A percentile compares a stretch with the other conserved stretches of the same genome.
Evolutionary conservation across 768 basidiomycete genomes (phyloP).

Genomic region (Pleurotus pulmonarius): DNA sequence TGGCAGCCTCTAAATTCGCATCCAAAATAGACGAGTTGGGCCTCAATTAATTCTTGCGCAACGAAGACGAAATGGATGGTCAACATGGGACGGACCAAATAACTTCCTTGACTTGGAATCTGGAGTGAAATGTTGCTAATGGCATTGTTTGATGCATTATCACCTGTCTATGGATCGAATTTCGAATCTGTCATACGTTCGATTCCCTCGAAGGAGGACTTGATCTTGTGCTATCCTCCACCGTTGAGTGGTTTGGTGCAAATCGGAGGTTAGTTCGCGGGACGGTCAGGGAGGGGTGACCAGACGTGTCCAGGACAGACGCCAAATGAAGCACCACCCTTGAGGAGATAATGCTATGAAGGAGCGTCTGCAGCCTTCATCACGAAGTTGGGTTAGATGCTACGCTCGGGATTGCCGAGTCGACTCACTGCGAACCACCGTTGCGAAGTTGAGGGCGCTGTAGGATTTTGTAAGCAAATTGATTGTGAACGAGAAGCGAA

Average conservation of each 20-base stretch:
- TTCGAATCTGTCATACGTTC: too few species aligned
- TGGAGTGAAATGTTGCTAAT: too few species aligned
- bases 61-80: conserved; percentile 48
- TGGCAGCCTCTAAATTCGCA: conserved; percentile 26
- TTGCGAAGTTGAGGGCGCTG: background rate
- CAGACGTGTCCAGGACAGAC: background rate
- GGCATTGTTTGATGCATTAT: too few species aligned
- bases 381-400: too few species aligned
- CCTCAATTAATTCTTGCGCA: conserved; percentile 53
- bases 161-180: too few species aligned
- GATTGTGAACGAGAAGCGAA: background rate
- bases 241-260: background rate
- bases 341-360: background rate
- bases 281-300: background rate
- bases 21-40: conserved; percentile 60
- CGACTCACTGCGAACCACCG: background rate
- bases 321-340: background rate
- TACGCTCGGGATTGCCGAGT: too few species aligned
- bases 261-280: background rate
- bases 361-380: background rate
- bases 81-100: conserved; percentile 11
- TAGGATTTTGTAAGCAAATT: too few species aligned
- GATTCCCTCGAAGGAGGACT: too few species aligned
- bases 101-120: background rate
- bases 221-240: too few species aligned